phyloP scores from a whole-genome alignment of 768 basidiomycete genomes.

The Pisolithus albus region DNA sequence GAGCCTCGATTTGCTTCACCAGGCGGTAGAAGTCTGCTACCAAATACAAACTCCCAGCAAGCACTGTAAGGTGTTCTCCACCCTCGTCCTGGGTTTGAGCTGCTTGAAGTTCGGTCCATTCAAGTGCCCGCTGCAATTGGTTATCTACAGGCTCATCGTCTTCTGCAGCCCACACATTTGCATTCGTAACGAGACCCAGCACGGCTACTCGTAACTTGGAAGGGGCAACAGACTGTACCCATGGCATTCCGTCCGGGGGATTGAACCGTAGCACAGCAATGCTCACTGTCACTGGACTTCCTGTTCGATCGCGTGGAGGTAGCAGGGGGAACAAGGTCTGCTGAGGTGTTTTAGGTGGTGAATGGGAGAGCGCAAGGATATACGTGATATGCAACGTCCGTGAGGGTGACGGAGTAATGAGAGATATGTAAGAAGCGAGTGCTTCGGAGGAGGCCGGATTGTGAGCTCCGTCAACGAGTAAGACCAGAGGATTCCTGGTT shows the following conservation, averaged over 20 bases:
- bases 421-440: slow-evolving; percentile 53
- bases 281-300: slow-evolving; percentile 27
- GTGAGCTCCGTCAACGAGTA: slow-evolving; percentile 92
- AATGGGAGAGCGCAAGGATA: slow-evolving; percentile 77
- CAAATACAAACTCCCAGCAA: slow-evolving; percentile 91
- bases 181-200: slow-evolving; percentile 34
- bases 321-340: slow-evolving; percentile 70
- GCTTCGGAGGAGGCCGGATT: slow-evolving; percentile 72
- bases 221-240: slow-evolving; percentile 66
- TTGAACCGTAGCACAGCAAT: slow-evolving; percentile 61
- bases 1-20: slow-evolving; percentile 10
- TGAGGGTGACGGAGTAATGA: slow-evolving; percentile 25
- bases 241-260: slow-evolving; percentile 88
- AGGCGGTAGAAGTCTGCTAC: slow-evolving; percentile 88
- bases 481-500: slow-evolving; percentile 20
- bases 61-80: slow-evolving; percentile 47
- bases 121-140: slow-evolving; percentile 44
- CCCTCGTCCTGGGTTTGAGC: slow-evolving; percentile 3
- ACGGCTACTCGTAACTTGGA: slow-evolving; percentile 44
- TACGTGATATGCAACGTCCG: slow-evolving; percentile 48
- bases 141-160: slow-evolving; percentile 25
- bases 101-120: slow-evolving; percentile 30
- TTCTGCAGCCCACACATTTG: slow-evolving; percentile 40
- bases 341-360: slow-evolving; percentile 74
- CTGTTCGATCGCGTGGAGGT: slow-evolving; percentile 27